phyloP scores from a whole-genome alignment of 805 yeast species.

The Candida sonorensis region DNA sequence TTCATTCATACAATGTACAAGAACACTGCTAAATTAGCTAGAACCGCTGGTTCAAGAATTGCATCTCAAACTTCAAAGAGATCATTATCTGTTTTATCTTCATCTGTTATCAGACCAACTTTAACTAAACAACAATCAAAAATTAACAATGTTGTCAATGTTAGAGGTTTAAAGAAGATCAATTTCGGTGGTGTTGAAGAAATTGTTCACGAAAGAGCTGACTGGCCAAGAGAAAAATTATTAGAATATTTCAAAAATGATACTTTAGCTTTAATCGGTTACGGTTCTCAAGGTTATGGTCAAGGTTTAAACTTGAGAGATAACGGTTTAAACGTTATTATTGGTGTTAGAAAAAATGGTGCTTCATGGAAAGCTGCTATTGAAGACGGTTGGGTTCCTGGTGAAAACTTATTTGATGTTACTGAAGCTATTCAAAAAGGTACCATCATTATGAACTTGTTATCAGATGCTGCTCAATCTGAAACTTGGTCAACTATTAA shows the following conservation, averaged over 20 bases:
- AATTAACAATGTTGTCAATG: slow-evolving; percentile 48
- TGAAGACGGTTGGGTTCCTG: slow-evolving; percentile 99
- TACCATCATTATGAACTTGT: slow-evolving; percentile 93
- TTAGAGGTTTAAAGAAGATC: slow-evolving; percentile 93
- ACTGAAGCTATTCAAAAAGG: slow-evolving; percentile 90
- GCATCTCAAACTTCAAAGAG: slow-evolving; percentile 48
- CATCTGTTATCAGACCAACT: slow-evolving; percentile 42
- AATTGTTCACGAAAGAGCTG: slow-evolving; percentile 96
- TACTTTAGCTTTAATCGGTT: slow-evolving; percentile 95
- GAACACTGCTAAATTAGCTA: slow-evolving; percentile 43
- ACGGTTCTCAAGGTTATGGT: slow-evolving; percentile 99
- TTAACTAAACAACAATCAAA: slow-evolving; percentile 32
- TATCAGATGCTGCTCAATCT: slow-evolving; percentile 99
- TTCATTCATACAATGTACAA: slow-evolving; percentile 25
- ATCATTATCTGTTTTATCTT: slow-evolving; percentile 46
- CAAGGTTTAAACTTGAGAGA: slow-evolving; percentile 99
- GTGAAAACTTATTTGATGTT: slow-evolving; percentile 94
- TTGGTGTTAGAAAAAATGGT: slow-evolving; percentile 98
- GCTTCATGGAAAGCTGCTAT: slow-evolving; percentile 99
- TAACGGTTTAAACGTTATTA: slow-evolving; percentile 94
- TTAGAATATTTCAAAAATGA: slow-evolving; percentile 96
- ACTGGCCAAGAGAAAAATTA: slow-evolving; percentile 98
- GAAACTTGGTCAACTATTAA: slow-evolving; percentile 89
- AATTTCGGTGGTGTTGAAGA: slow-evolving; percentile 95
- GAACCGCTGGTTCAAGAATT: slow-evolving; percentile 37